Evolutionary conservation across 257 asterid genomes (phyloP), one percentile per base, ranked within the genome.

Genomic region (Solanum piurae): DNA sequence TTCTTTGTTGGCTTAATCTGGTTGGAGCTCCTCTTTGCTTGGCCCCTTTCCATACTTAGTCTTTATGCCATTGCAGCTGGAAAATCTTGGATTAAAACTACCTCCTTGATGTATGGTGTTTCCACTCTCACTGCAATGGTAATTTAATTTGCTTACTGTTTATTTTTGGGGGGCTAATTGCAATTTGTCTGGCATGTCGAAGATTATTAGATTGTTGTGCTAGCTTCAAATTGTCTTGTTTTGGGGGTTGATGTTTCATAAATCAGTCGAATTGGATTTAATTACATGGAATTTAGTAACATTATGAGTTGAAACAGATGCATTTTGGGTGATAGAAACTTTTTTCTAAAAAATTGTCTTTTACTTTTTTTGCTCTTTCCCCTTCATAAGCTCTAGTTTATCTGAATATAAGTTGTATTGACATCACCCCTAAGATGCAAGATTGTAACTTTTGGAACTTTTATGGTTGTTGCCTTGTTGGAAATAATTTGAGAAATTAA

Each of bases 31-130:
- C 34, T 97, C 60, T 93, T 95, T 88, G 98, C 94, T 86, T 95
- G 98, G 98, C 98, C 98, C 74, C 98, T 97, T 69, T 92, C 97
- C 60, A 33, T 96, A 27, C 90, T 94, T 27, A 90, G 87, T 75
- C 88, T 93, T 58, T 95, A 95, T 82, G 98, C 91, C n/a, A 94
- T 97, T 83, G 93, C 87, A n/a, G 91, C 95, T 33, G 93, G 94
- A 10, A 97, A 93, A 85, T 89, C 99, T 36, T 97, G 99, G 99
- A 66, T 93, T 85, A 89, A 88, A 93, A 93, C 98, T 89, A 90
- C 98, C 89, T 95, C 96, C 91, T 93, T 96, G 98, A 83, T 96
- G 31, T 96, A 92, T 90, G 99, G 99, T 64, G 93, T 87, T 79
- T 95, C 98, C 87, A 55, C 93, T 89, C 82, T 94, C 71, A 92